Evolutionary conservation across 2,329 filamentous ascomycete genomes (phyloP), one percentile per base, ranked within the genome.

Genomic region (Fusarium euwallaceae): DNA sequence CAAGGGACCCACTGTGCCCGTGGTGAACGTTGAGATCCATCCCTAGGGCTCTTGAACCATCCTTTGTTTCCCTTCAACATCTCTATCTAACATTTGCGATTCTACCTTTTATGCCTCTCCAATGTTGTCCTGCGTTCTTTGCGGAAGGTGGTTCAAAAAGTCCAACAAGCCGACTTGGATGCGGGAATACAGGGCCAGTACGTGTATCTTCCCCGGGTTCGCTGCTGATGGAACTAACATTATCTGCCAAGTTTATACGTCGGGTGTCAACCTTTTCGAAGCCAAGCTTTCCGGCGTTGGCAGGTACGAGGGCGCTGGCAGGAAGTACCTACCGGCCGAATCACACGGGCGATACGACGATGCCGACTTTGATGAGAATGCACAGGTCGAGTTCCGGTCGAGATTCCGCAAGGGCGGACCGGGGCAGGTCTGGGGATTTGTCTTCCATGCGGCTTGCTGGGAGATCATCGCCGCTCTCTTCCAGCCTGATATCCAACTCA

Each of bases 371-470:
- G 10, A 48, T 22, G 43, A 48, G 43, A 48, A 24, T 48, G 14
- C 22, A 27, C 43, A 22, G 4, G 43, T 48, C 8, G 22, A 24
- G 43, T 48, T 48, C 22, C 43, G 22, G 43, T 48, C 8, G 2
- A 48, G 14, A 16, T 48, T 48, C 20, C 22, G 16, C 4, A 27
- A 27, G 4, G 43, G 14, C 22, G 22, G 22, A 27, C 14, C 14
- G 43, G 14, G 43, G 7, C 22, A 24, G 14, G 43, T 27, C 11
- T 70, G 70, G 37, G 70, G 70, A 1, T 69, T 61, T n/a, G 67
- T 34, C 7, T 72, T 72, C 11, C 70, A 72, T 37, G 48, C 70
- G 16, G 48, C 66, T 29, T 70, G 70, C 20, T 72, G 63, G 70
- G 41, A 63, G 2, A 56, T 72, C 20, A 56, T 70, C 12, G 29